Evolutionary conservation across 2,329 filamentous ascomycete species (phyloP), one percentile per base, ranked within the genome.

Genomic region (Aspergillus sp.): DNA sequence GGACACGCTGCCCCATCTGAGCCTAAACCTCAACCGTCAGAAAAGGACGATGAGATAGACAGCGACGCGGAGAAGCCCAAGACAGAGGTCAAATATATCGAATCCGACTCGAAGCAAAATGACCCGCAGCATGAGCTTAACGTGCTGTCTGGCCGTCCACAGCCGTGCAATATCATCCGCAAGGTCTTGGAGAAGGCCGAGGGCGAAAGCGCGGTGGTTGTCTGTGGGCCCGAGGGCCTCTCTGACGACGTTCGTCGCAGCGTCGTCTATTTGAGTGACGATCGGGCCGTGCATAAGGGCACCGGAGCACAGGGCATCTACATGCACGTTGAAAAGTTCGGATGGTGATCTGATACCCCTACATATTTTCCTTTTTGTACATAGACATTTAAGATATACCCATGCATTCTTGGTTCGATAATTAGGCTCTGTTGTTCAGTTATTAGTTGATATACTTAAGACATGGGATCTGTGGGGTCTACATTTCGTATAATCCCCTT

Each of bases 201-300:
- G 12, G 87, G 87, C 2, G 87, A 90, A 72, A 86, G 81, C 32
- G 85, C 83, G 0, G 83, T 89, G 0, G 81, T 87, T 2, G 85
- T 85, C 0, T 89, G 87, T 66, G 87, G 87, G 14, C 85, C 85
- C 0, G 69, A 73, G 1, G 81, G 83, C 0, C 68, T 89, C 51
- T 80, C 83, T 3, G 78, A 81, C n/a, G 79, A 84, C 62, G 82
- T 85, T 5, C 79, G 85, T 58, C 80, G 77, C 14, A 80, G 77
- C 57, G 84, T 85, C 0, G 84, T 84, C 3, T 77, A 69, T 9
- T 65, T 89, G 47, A 86, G 84, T 63, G 86, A 90, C 69, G 87
- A 89, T 71, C 77, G 87, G 31, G 87, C 85, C 3, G 85, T 89
- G 49, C 86, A 88, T 65, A 89, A 89, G 70, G 87, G 87, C 2